Evolutionary conservation across 2,329 filamentous ascomycete species (phyloP).

Genomic region (Cercospora sp.): DNA sequence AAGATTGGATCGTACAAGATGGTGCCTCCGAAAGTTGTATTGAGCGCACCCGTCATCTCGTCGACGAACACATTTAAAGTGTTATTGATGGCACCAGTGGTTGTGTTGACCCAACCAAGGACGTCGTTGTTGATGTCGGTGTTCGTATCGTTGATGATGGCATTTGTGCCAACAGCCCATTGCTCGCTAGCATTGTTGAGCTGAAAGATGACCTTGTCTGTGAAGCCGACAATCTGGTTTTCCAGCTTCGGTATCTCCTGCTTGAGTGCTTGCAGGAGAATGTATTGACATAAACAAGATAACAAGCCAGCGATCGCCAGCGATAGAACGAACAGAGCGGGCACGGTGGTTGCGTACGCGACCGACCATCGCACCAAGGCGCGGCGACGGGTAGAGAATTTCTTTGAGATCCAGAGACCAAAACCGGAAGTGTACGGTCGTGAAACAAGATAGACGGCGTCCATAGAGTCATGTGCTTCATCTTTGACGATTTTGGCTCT

Average conservation of each 20-base stretch:
- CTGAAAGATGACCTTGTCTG: conserved; percentile 71
- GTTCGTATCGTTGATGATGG: conserved; percentile 65
- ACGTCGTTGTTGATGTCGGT: conserved; percentile 79
- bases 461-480: conserved; percentile 74
- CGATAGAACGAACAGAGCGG: conserved; percentile 82
- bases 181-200: conserved; percentile 71
- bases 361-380: conserved; percentile 78
- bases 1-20: conserved; percentile 75
- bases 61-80: conserved; percentile 82
- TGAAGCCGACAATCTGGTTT: conserved; percentile 74
- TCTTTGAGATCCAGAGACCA: conserved; percentile 69
- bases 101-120: conserved; percentile 82
- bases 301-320: conserved; percentile 80
- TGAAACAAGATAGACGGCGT: conserved; percentile 84
- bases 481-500: conserved; percentile 66
- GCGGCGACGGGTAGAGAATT: conserved; percentile 65
- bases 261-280: conserved; percentile 72
- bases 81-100: conserved; percentile 77
- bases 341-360: conserved; percentile 81
- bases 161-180: conserved; percentile 78
- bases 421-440: conserved; percentile 72
- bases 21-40: conserved; percentile 78
- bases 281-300: conserved; percentile 77
- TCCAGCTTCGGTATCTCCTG: conserved; percentile 75
- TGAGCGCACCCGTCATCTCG: conserved; percentile 72